phyloP scores from a whole-genome alignment of 257 asterid genomes.

The Penstemon davidsonii region DNA sequence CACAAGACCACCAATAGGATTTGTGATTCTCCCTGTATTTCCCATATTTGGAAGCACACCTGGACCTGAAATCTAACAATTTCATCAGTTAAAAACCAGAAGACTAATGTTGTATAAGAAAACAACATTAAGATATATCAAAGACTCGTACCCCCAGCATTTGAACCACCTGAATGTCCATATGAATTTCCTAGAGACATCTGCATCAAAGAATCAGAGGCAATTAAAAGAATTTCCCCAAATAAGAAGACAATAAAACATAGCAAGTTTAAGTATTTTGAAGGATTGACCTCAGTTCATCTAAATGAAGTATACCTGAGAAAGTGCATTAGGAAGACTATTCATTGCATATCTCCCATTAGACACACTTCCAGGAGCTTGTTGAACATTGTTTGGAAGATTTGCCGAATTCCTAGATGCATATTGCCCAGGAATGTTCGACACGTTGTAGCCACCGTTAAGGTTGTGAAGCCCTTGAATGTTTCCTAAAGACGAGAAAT shows the following conservation, averaged over 20 bases:
- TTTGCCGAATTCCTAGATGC: slow-evolving; percentile 69
- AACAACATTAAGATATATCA: slow-evolving; percentile 27
- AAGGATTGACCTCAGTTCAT: slow-evolving; percentile 22
- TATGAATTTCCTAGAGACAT: slow-evolving; percentile 73
- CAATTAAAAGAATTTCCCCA: slow-evolving; percentile 6
- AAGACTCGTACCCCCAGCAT: slow-evolving; percentile 66
- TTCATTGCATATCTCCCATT: slow-evolving; percentile 69
- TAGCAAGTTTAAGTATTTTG: slow-evolving; percentile 20
- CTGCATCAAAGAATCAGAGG: slow-evolving; percentile 46
- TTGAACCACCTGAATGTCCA: slow-evolving; percentile 72
- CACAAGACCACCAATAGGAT: slow-evolving; percentile 64
- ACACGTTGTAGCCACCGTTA: slow-evolving; percentile 66
- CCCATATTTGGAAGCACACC: slow-evolving; percentile 66
- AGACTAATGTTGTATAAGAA: slow-evolving; percentile 9
- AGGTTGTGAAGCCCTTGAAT: slow-evolving; percentile 77
- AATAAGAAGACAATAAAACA: slow-evolving; percentile 12
- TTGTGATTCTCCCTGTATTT: slow-evolving; percentile 66
- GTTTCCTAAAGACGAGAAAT: slow-evolving; percentile 42
- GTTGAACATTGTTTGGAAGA: slow-evolving; percentile 69
- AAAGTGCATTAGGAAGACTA: slow-evolving; percentile 64
- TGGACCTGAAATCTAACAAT: slow-evolving; percentile 48
- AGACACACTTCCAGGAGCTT: slow-evolving; percentile 66
- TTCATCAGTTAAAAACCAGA: slow-evolving; percentile 37
- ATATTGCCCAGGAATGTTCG: slow-evolving; percentile 66
- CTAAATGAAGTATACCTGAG: slow-evolving; percentile 57